A percentile compares a stretch with the other conserved stretches of the same genome.
phyloP scores from a whole-genome alignment of 345 rosid genomes.

The Balakata baccata region DNA sequence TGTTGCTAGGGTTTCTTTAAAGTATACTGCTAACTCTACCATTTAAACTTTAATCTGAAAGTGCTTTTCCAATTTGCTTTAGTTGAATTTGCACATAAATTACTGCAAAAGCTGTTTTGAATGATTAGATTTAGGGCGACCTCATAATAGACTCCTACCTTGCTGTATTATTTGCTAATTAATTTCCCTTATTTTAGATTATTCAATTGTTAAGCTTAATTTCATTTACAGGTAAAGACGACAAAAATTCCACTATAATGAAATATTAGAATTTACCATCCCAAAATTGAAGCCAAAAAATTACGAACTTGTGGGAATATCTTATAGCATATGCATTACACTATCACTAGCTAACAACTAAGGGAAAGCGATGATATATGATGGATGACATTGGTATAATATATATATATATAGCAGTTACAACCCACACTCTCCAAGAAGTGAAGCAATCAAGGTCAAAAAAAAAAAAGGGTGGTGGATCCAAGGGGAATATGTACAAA shows the following conservation, averaged over 20 bases:
- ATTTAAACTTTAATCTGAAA: slow-evolving; percentile 21
- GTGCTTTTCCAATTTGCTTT: slow-evolving; percentile 20
- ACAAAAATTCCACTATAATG: too few species aligned
- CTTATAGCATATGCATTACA: neutral
- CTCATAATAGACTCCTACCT: slow-evolving; percentile 11
- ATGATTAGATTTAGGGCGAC: slow-evolving; percentile 24
- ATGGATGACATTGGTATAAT: neutral
- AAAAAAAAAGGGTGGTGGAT: slow-evolving; percentile 17
- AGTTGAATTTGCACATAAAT: slow-evolving; percentile 17
- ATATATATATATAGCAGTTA: neutral
- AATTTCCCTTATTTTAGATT: neutral
- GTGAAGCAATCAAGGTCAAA: slow-evolving; percentile 5
- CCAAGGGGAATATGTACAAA: slow-evolving; percentile 9
- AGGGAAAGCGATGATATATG: neutral
- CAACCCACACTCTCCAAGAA: neutral
- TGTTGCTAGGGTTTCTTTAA: too few species aligned
- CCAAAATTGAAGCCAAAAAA: too few species aligned
- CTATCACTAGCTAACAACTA: neutral
- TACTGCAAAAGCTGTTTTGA: slow-evolving; percentile 24
- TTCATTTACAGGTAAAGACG: too few species aligned
- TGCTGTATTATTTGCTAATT: neutral
- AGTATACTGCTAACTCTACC: neutral
- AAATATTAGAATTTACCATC: too few species aligned
- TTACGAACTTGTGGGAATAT: neutral
- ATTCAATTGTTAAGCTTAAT: too few species aligned